Percentiles rank a stretch among this genome's conserved stretches.
Evolutionary conservation across 805 yeast species (phyloP).

Genomic region (Zygoascus flipseniorum): DNA sequence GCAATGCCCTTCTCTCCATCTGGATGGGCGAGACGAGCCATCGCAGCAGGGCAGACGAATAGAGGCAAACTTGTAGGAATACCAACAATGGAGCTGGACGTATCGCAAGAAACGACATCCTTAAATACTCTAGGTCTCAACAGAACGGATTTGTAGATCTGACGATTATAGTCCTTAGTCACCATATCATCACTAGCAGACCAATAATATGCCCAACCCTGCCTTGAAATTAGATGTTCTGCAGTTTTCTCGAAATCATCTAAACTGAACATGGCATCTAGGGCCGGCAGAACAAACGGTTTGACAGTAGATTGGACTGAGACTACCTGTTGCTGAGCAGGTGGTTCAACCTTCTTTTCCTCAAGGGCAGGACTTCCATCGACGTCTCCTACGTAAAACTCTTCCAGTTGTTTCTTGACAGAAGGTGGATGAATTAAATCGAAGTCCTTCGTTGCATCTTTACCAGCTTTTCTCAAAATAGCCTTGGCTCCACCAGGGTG

Average conservation of each 20-base stretch:
- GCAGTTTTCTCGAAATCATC: constrained; percentile 17
- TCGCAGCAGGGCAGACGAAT: constrained; percentile 35
- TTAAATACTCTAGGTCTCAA: constrained; percentile 37
- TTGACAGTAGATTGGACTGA: too few species aligned
- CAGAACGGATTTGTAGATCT: constrained; percentile 34
- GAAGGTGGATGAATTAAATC: constrained; percentile 20
- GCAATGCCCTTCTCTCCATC: constrained; percentile 30
- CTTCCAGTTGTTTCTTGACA: constrained; percentile 19
- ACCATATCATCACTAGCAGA: constrained; percentile 46
- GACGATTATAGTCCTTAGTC: constrained; percentile 37
- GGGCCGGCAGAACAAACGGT: constrained; percentile 8
- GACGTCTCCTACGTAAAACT: constrained; percentile 8
- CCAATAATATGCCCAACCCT: constrained; percentile 29
- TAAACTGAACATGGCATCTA: constrained; percentile 15
- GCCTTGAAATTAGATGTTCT: constrained; percentile 6
- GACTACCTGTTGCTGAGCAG: not conserved
- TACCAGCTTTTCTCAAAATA: constrained; percentile 40
- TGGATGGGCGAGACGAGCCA: constrained; percentile 26
- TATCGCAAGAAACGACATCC: constrained; percentile 35
- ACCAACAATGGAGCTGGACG: constrained; percentile 42
- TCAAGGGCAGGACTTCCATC: constrained; percentile 8
- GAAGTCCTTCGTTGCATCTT: constrained; percentile 37
- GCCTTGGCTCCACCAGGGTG: constrained; percentile 45
- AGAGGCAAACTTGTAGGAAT: constrained; percentile 37
- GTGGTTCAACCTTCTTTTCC: constrained; percentile 1